Percentiles rank a stretch among this genome's conserved stretches.
These are phyloP conservation scores for Daldinia loculata DNA, from an alignment of 495 filamentous ascomycete species.

Conservation along the genomic window DNA sequence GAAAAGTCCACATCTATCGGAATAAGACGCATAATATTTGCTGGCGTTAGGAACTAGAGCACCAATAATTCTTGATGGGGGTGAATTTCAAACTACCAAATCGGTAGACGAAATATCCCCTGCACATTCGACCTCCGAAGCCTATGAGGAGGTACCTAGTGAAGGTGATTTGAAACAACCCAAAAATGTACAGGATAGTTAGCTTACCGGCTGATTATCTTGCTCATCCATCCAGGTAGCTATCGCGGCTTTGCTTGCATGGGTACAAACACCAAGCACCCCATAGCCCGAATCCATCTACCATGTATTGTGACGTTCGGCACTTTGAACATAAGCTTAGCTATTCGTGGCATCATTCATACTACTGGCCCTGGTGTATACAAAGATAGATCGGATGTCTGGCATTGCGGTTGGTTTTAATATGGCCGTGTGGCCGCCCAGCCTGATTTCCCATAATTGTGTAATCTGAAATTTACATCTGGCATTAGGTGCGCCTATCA, in stretches of 20 bases:
- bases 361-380: slow-evolving; percentile 23
- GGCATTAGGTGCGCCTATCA: slow-evolving; percentile 13
- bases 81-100: slow-evolving; percentile 21
- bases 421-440: slow-evolving; percentile 24
- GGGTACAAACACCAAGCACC: slow-evolving; percentile 19
- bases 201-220: slow-evolving; percentile 40
- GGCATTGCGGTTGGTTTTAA: slow-evolving; percentile 19
- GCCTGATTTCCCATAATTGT: slow-evolving; percentile 32
- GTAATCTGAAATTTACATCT: slow-evolving; percentile 29
- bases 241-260: slow-evolving; percentile 22
- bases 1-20: slow-evolving; percentile 14
- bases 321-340: slow-evolving; percentile 33
- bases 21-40: slow-evolving; percentile 15
- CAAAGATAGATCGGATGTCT: slow-evolving; percentile 29
- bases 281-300: slow-evolving; percentile 36
- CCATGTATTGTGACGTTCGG: slow-evolving; percentile 37
- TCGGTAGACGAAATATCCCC: slow-evolving; percentile 29
- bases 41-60: slow-evolving; percentile 9
- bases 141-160: slow-evolving; percentile 13
- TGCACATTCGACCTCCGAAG: slow-evolving; percentile 10
- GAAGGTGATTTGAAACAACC: slow-evolving; percentile 36
- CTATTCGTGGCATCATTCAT: slow-evolving; percentile 36
- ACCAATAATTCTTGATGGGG: slow-evolving; percentile 8
- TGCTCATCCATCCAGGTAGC: slow-evolving; percentile 22
- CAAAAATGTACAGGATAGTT: slow-evolving; percentile 25